Percentiles rank a stretch among this genome's conserved stretches.
Evolutionary conservation across 371 early-diverging fungal genomes (phyloP).

Genomic region (Synchytrium microbalum): DNA sequence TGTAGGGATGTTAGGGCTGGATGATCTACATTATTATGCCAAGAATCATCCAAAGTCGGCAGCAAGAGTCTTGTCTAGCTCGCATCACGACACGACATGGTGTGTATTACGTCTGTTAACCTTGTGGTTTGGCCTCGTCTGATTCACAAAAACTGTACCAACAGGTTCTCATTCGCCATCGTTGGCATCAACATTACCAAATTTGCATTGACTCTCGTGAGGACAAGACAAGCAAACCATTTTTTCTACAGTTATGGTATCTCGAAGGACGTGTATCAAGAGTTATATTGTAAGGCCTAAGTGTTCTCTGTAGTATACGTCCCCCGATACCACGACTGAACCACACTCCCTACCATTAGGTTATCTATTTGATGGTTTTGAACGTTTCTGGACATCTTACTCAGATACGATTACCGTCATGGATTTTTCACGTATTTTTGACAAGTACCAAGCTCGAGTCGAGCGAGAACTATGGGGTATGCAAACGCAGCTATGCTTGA

Average conservation of each 20-base stretch:
- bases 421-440: conserved; percentile 65
- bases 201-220: conserved; percentile 53
- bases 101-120: conserved; percentile 1
- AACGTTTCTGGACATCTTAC: conserved; percentile 55
- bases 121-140: background rate
- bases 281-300: conserved; percentile 58
- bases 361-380: conserved; percentile 59
- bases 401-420: conserved; percentile 55
- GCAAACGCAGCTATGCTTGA: too few relatives aligned
- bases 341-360: conserved; percentile 28
- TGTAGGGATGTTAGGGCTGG: conserved; percentile 57
- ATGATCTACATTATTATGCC: conserved; percentile 66
- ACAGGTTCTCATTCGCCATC: conserved; percentile 36
- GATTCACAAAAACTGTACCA: background rate
- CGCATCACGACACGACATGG: conserved; percentile 42
- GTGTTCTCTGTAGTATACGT: background rate
- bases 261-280: conserved; percentile 45
- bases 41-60: conserved; percentile 48
- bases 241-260: conserved; percentile 54
- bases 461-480: conserved; percentile 38
- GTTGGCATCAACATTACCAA: conserved; percentile 75
- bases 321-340: background rate
- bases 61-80: conserved; percentile 42
- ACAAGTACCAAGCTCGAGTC: conserved; percentile 43
- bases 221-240: conserved; percentile 58